Percentiles rank a stretch among this genome's conserved stretches.
Evolutionary conservation across 1,139 yeast genomes (phyloP).

Genomic region (Candida labiduridarum): DNA sequence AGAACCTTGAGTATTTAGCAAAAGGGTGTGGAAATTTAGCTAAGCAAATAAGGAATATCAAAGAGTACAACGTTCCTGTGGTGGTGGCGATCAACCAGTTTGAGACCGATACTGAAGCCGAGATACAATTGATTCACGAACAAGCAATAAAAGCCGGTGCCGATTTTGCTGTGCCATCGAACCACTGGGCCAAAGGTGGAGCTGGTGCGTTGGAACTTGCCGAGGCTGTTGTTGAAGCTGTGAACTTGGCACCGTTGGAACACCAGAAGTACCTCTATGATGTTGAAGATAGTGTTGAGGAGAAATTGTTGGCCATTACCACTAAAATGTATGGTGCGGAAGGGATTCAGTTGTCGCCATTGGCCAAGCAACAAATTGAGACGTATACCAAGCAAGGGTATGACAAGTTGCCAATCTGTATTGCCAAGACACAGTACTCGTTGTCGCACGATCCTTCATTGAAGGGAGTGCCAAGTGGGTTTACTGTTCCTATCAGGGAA

Average conservation of each 20-base stretch:
- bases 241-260: slow-evolving; percentile 52
- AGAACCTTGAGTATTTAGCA: slow-evolving; percentile 80
- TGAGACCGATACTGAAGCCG: slow-evolving; percentile 83
- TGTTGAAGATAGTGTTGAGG: slow-evolving; percentile 68
- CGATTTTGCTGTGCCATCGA: slow-evolving; percentile 85
- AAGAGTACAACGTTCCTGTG: slow-evolving; percentile 86
- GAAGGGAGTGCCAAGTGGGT: slow-evolving; percentile 95
- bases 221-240: slow-evolving; percentile 76
- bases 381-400: slow-evolving; percentile 88
- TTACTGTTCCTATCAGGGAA: slow-evolving; percentile 92
- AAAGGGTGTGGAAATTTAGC: slow-evolving; percentile 88
- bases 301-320: slow-evolving; percentile 82
- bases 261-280: slow-evolving; percentile 60
- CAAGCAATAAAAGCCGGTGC: slow-evolving; percentile 95
- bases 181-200: slow-evolving; percentile 99
- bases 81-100: slow-evolving; percentile 93
- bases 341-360: slow-evolving; percentile 81
- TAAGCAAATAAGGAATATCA: slow-evolving; percentile 89
- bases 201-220: slow-evolving; percentile 90
- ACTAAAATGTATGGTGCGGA: slow-evolving; percentile 93
- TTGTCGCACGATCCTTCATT: slow-evolving; percentile 90
- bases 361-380: slow-evolving; percentile 83
- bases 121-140: slow-evolving; percentile 63
- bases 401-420: slow-evolving; percentile 90
- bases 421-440: slow-evolving; percentile 97